Conservation (phyloP, 2,329 filamentous ascomycete species). For the Knoxdaviesia proteae region DNA sequence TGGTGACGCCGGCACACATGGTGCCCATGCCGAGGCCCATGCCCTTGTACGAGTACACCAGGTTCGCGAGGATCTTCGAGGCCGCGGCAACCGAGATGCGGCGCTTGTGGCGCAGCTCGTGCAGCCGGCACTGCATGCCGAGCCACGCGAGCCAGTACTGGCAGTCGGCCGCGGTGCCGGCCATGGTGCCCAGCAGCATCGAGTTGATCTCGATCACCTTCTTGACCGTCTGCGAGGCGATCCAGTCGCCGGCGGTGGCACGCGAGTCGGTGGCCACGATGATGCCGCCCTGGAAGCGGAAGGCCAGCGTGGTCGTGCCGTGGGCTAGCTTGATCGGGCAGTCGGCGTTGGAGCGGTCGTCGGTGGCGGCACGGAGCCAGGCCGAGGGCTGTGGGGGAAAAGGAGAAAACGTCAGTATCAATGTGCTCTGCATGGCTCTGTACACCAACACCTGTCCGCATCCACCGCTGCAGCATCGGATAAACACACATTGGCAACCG, state of each 20-base stretch:
- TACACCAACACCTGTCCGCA: background rate
- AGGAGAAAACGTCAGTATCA: constrained; percentile 2
- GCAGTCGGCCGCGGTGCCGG: constrained; percentile 93
- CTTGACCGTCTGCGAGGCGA: constrained; percentile 98
- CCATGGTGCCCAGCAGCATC: constrained; percentile 90
- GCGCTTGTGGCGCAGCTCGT: constrained; percentile 97
- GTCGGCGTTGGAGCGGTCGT: constrained; percentile 89
- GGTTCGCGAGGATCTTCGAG: constrained; percentile 94
- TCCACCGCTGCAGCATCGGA: background rate
- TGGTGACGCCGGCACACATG: constrained; percentile 95
- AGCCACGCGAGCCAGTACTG: constrained; percentile 99
- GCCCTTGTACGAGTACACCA: constrained; percentile 97
- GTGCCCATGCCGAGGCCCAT: constrained; percentile 98
- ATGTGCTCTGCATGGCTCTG: background rate
- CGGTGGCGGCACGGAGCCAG: constrained; percentile 91
- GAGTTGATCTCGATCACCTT: constrained; percentile 99
- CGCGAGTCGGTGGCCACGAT: constrained; percentile 96
- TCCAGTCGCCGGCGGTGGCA: constrained; percentile 96
- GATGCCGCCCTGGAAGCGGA: constrained; percentile 95
- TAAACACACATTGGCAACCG: constrained; percentile 60
- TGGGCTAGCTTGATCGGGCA: constrained; percentile 99
- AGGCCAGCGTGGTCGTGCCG: constrained; percentile 92
- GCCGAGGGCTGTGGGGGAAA: constrained; percentile 45
- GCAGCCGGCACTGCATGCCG: constrained; percentile 95
- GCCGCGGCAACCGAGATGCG: constrained; percentile 94